These are phyloP conservation scores for Xylariaceae sp. DNA, from an alignment of 2,329 filamentous ascomycete genomes.

Conservation along the genomic window DNA sequence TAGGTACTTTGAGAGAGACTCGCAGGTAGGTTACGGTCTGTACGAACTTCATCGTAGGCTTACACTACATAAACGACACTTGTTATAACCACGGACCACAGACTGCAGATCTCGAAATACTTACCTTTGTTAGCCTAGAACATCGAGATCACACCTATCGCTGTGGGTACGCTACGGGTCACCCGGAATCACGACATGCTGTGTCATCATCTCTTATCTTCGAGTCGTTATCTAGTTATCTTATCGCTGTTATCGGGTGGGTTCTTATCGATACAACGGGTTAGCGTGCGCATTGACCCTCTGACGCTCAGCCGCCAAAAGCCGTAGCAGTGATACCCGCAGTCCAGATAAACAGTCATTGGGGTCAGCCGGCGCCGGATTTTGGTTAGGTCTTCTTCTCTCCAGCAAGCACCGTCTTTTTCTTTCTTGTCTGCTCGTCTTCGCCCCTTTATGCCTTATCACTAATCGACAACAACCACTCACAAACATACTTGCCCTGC, in stretches of 20 bases:
- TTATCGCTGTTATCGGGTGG: background rate
- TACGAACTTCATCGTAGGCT: too few relatives aligned
- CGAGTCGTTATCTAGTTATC: background rate
- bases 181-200: too few relatives aligned
- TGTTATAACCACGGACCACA: too few relatives aligned
- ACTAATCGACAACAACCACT: constrained; percentile 15
- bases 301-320: constrained; percentile 24
- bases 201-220: constrained; percentile 1
- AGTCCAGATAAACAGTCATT: constrained; percentile 12
- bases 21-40: too few relatives aligned
- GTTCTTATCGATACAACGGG: constrained; percentile 26
- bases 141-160: too few relatives aligned
- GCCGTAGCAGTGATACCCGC: constrained; percentile 27
- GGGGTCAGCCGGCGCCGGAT: constrained; percentile 23
- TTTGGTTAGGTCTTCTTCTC: constrained; percentile 26
- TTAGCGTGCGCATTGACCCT: background rate
- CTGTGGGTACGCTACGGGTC: too few relatives aligned
- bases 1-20: too few relatives aligned
- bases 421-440: constrained; percentile 21
- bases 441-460: constrained; percentile 12
- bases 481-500: constrained; percentile 20
- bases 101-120: too few relatives aligned
- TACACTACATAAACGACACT: too few relatives aligned
- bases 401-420: constrained; percentile 20
- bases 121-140: too few relatives aligned